Conservation (phyloP, 768 basidiomycete genomes). For the Phaeotremella skinneri region DNA sequence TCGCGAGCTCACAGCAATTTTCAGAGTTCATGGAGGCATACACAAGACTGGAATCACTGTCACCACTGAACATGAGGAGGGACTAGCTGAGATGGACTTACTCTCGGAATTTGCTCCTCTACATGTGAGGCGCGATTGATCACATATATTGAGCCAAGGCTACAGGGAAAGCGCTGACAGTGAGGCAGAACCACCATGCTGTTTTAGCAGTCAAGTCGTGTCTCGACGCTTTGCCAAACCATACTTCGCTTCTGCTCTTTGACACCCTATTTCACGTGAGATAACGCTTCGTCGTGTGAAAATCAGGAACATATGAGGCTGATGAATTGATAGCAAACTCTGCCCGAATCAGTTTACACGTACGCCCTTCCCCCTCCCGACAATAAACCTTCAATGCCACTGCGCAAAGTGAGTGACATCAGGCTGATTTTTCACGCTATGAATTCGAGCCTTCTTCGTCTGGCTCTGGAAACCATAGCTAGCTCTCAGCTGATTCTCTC, state of each 20-base stretch:
- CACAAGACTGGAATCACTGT: slow-evolving; percentile 70
- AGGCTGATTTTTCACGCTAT: no score
- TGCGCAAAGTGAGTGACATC: slow-evolving; percentile 63
- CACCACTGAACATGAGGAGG: slow-evolving; percentile 65
- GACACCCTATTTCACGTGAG: slow-evolving; percentile 63
- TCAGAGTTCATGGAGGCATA: slow-evolving; percentile 84
- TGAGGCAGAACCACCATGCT: slow-evolving; percentile 53
- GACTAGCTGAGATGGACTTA: slow-evolving; percentile 71
- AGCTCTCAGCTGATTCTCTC: not conserved
- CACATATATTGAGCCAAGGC: slow-evolving; percentile 12
- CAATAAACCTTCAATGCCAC: slow-evolving; percentile 63
- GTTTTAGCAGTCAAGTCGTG: slow-evolving; percentile 57
- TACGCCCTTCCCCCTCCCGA: slow-evolving; percentile 65
- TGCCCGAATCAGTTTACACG: slow-evolving; percentile 72
- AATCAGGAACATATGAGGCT: not conserved
- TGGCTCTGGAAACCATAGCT: not conserved
- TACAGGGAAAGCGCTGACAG: slow-evolving; percentile 26
- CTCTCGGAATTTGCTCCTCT: slow-evolving; percentile 66
- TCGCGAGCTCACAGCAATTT: slow-evolving; percentile 65
- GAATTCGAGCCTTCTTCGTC: not conserved
- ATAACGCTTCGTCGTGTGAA: not conserved
- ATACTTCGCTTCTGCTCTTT: slow-evolving; percentile 78
- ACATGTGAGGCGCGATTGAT: slow-evolving; percentile 53
- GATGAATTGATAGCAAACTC: slow-evolving; percentile 65
- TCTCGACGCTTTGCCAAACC: slow-evolving; percentile 62